phyloP scores from a whole-genome alignment of 441 rosid species.

The Bruguiera hainesii region DNA sequence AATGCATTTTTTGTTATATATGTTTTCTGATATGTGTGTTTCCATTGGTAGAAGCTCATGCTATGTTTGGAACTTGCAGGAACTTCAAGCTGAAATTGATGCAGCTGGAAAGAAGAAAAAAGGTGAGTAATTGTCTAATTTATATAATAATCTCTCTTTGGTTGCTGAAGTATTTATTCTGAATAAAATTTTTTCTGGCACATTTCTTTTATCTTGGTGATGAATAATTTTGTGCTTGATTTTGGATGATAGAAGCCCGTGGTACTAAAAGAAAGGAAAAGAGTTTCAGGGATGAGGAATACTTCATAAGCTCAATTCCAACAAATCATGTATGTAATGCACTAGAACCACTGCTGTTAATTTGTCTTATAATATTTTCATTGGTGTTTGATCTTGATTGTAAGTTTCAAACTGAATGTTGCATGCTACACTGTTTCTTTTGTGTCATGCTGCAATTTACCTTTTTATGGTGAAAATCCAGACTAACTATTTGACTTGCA shows the following conservation, averaged over 20 bases:
- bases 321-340: conserved; percentile 61
- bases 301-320: conserved; percentile 79
- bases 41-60: conserved; percentile 14
- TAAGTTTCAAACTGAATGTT: conserved; percentile 9
- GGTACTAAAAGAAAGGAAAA: conserved; percentile 74
- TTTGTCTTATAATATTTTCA: conserved; percentile 1
- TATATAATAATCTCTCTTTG: not conserved
- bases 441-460: not conserved
- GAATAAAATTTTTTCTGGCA: not conserved
- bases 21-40: not conserved
- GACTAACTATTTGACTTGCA: conserved; percentile 24
- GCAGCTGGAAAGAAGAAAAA: conserved; percentile 40
- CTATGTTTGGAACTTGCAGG: conserved; percentile 37
- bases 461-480: conserved; percentile 11
- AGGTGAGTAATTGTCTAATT: conserved; percentile 33
- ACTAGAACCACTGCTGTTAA: conserved; percentile 4
- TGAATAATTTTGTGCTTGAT: not conserved
- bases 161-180: not conserved
- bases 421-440: not conserved
- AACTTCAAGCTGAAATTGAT: conserved; percentile 37
- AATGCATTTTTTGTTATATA: not conserved
- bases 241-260: conserved; percentile 28
- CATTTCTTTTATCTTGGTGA: conserved; percentile 16
- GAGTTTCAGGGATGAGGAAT: conserved; percentile 85
- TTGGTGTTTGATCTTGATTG: conserved; percentile 10